Evolutionary conservation across 345 rosid genomes (phyloP), one percentile per base, ranked within the genome.

Genomic region (Gynandropsis gynandra): DNA sequence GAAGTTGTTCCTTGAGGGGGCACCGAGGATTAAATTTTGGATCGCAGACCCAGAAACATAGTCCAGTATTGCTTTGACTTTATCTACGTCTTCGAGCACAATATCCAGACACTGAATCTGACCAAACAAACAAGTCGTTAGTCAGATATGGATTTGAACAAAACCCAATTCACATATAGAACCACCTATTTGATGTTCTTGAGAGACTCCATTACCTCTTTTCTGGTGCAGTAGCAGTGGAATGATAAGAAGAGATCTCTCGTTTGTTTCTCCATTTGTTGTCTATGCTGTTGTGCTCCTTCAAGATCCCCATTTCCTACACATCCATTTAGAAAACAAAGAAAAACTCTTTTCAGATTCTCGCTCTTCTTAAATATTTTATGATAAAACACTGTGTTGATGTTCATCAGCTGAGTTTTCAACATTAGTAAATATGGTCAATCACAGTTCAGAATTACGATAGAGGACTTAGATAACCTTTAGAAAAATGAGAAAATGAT

Each of bases 141-240:
- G 24, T 47, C 32, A 2, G 0, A 56, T 36, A 24, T 24, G n/a
- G n/a, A n/a, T n/a, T n/a, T n/a, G n/a, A n/a, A n/a, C n/a, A n/a
- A n/a, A n/a, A n/a, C n/a, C n/a, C n/a, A n/a, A n/a, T 24, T 2
- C 5, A 24, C 5, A 24, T 24, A 24, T 24, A 24, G 2, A 24
- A 24, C 29, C 29, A 24, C 5, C 2, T 2, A 24, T 24, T 24
- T 24, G 5, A 24, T 24, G 5, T 24, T 24, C 29, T 24, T 2
- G 29, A 24, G 29, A 5, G 29, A 24, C 29, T 24, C 29, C 29
- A 24, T 24, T 24, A 80, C 96, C 53, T 87, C 93, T 71, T 92
- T 92, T 16, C 87, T 89, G 1, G 95, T 82, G 56, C 96, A 84
- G 33, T 77, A 92, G 62, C 93, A 92, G 17, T 71, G 96, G 72